Conservation (phyloP, 371 early-diverging fungal species). For the Mortierella sp. region DNA sequence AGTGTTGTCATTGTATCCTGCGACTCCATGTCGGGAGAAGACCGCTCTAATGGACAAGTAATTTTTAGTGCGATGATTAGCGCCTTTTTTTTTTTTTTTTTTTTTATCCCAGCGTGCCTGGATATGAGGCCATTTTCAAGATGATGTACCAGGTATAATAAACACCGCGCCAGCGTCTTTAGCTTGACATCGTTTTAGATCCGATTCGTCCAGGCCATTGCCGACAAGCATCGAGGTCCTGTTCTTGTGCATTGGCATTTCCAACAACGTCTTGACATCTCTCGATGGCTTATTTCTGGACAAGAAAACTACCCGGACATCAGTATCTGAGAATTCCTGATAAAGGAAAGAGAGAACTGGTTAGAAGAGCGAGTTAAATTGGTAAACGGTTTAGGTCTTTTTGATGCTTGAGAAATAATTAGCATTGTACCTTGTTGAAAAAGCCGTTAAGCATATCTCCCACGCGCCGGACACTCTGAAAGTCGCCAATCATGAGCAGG, state of each 20-base stretch:
- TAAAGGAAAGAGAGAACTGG: constrained; percentile 27
- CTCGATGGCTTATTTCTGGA: constrained; percentile 61
- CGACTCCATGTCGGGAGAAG: constrained; percentile 25
- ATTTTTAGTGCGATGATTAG: not conserved
- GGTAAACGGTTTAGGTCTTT: no score
- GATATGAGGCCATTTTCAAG: constrained; percentile 15
- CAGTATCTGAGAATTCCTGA: constrained; percentile 56
- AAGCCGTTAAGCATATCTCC: constrained; percentile 70
- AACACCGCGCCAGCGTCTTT: constrained; percentile 61
- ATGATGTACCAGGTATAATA: constrained; percentile 58
- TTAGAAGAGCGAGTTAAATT: no score
- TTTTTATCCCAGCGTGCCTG: not conserved
- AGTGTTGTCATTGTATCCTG: constrained; percentile 50
- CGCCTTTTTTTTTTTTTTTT: not conserved
- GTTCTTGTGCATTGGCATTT: constrained; percentile 47
- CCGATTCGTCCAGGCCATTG: constrained; percentile 39
- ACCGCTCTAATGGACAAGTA: constrained; percentile 14
- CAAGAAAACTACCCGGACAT: constrained; percentile 66
- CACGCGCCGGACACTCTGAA: constrained; percentile 63
- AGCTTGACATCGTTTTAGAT: constrained; percentile 53
- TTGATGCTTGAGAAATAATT: not conserved
- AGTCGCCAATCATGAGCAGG: constrained; percentile 73
- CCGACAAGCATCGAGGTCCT: constrained; percentile 48
- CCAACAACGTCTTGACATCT: constrained; percentile 58
- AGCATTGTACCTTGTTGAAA: constrained; percentile 60